Conservation (phyloP, 345 rosid genomes). For the Syzygium jambos region DNA sequence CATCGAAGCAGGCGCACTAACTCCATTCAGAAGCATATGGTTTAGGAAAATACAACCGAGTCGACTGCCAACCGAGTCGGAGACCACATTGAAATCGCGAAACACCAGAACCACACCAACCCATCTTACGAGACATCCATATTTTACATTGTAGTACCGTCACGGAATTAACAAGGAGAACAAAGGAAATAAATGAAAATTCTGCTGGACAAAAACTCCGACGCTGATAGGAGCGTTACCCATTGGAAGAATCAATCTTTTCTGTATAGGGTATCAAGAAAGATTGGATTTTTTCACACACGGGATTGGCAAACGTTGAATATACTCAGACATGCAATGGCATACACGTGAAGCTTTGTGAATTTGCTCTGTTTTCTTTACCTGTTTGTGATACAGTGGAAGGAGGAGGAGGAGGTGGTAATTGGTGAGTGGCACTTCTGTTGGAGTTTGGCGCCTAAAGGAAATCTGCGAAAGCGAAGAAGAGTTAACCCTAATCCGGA, state of each 20-base stretch:
- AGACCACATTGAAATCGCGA: not conserved
- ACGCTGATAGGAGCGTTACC: not conserved
- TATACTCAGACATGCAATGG: not conserved
- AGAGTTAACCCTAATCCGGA: slow-evolving; percentile 48
- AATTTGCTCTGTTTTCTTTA: not conserved
- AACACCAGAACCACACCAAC: not conserved
- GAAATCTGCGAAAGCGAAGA: slow-evolving; percentile 2
- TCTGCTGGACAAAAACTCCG: not conserved
- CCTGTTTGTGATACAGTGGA: not conserved
- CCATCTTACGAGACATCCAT: not conserved
- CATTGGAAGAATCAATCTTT: not conserved
- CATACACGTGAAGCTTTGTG: not conserved
- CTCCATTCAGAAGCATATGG: not conserved
- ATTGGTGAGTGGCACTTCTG: not conserved
- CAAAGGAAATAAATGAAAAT: not conserved
- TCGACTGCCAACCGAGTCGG: not conserved
- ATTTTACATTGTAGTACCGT: not conserved
- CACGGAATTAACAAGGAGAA: not conserved
- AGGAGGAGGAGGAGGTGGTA: not conserved
- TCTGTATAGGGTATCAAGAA: not conserved
- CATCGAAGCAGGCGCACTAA: not conserved
- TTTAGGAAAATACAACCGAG: not conserved
- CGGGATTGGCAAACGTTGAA: not conserved
- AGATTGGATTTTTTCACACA: not conserved
- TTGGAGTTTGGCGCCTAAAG: slow-evolving; percentile 36